A percentile compares a stretch with the other conserved stretches of the same genome.
Evolutionary conservation across 1,139 yeast genomes (phyloP).

Genomic region (Magnusiomyces fungicola): DNA sequence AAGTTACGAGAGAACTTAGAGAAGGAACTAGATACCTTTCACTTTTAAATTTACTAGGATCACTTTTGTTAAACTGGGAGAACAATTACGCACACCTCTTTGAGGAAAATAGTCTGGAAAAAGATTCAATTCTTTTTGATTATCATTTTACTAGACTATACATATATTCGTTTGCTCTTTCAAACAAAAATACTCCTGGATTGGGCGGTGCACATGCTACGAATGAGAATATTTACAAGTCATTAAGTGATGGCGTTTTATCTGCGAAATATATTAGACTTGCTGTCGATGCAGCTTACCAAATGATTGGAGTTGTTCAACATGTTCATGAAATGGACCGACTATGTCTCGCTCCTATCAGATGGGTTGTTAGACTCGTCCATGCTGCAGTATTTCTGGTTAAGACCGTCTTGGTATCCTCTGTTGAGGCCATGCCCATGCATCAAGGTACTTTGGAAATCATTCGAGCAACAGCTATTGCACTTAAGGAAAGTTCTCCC

Average conservation of each 20-base stretch:
- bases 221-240: constrained; percentile 15
- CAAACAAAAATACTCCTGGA: constrained; percentile 37
- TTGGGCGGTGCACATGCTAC: constrained; percentile 7
- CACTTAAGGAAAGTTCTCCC: constrained; percentile 76
- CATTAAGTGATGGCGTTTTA: constrained; percentile 27
- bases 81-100: constrained; percentile 51
- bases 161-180: constrained; percentile 71
- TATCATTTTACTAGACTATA: constrained; percentile 78
- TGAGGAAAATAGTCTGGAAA: constrained; percentile 48
- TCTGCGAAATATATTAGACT: constrained; percentile 68
- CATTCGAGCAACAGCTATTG: constrained; percentile 66
- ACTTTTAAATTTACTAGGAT: constrained; percentile 62
- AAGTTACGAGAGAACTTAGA: constrained; percentile 32
- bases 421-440: constrained; percentile 39
- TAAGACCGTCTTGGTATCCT: constrained; percentile 50
- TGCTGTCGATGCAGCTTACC: constrained; percentile 82
- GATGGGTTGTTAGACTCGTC: constrained; percentile 87
- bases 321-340: constrained; percentile 56
- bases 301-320: constrained; percentile 63
- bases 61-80: constrained; percentile 74
- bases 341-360: constrained; percentile 73
- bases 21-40: constrained; percentile 57
- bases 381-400: constrained; percentile 87
- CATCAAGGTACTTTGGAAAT: constrained; percentile 58
- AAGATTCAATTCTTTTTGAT: constrained; percentile 72